Percentiles rank a stretch among this genome's conserved stretches.
These are phyloP conservation scores for Dissophora ornata DNA, from an alignment of 192 early-diverging fungal species.

Conservation along the genomic window DNA sequence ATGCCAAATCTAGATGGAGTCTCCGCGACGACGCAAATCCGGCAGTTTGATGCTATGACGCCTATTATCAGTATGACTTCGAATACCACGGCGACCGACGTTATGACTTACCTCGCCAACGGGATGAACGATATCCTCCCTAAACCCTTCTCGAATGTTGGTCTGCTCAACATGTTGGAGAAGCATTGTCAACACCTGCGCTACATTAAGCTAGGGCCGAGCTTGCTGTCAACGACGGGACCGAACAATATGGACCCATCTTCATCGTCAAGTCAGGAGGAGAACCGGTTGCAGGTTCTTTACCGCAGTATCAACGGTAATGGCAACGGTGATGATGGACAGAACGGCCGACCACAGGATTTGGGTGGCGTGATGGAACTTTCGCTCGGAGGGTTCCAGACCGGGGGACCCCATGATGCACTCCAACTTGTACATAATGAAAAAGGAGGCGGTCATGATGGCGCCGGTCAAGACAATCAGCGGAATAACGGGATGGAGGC, in stretches of 20 bases:
- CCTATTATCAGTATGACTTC: constrained; percentile 85
- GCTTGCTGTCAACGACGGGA: neutral
- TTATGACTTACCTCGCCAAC: constrained; percentile 71
- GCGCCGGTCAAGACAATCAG: neutral
- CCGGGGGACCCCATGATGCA: neutral
- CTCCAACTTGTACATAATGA: constrained; percentile 55
- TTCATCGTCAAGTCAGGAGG: constrained; percentile 3
- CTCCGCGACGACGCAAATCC: constrained; percentile 74
- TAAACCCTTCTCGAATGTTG: constrained; percentile 72
- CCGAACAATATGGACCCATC: neutral
- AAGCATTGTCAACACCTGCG: constrained; percentile 66
- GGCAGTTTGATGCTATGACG: constrained; percentile 75
- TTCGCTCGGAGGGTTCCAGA: constrained; percentile 26
- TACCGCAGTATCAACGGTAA: constrained; percentile 14
- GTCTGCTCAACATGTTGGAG: constrained; percentile 65
- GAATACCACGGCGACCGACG: constrained; percentile 72
- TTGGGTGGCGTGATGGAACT: constrained; percentile 35
- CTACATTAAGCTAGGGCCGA: constrained; percentile 48
- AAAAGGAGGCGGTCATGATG: constrained; percentile 9
- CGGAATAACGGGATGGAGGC: constrained; percentile 8
- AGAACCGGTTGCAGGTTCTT: constrained; percentile 24
- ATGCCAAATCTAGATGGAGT: constrained; percentile 82
- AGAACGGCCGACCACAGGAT: neutral
- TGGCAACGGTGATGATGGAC: neutral
- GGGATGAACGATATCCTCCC: constrained; percentile 83